phyloP scores from a whole-genome alignment of 148 eudicot genomes.

The Chenopodium berlandieri region DNA sequence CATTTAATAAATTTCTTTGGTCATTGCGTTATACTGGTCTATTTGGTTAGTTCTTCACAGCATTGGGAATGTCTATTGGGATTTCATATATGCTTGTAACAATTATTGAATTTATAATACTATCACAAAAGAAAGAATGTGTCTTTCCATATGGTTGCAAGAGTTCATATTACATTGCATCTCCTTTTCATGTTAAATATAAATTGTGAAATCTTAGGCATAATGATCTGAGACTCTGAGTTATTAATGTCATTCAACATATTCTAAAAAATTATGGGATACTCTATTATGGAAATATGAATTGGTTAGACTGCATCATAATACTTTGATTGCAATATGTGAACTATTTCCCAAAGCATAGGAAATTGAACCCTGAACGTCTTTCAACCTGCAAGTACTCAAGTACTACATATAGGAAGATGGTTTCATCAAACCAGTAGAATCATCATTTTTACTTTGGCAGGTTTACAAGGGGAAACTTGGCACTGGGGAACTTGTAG shows the following conservation, averaged over 20 bases:
- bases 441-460: background rate
- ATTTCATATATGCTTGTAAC: background rate
- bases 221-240: background rate
- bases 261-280: background rate
- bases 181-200: background rate
- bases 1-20: background rate
- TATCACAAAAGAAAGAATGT: background rate
- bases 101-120: background rate
- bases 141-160: background rate
- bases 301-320: background rate
- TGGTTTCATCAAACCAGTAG: background rate
- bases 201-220: background rate
- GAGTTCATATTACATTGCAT: background rate
- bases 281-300: background rate
- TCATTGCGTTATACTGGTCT: background rate
- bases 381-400: background rate
- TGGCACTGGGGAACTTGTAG: constrained; percentile 58
- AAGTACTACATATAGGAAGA: background rate
- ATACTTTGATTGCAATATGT: background rate
- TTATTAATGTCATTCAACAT: background rate
- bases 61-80: background rate
- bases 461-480: constrained; percentile 86
- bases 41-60: background rate
- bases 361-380: background rate
- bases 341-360: background rate